Evolutionary conservation across 1,284 basidiomycete genomes (phyloP).

Genomic region (Violaceomyces palustris): DNA sequence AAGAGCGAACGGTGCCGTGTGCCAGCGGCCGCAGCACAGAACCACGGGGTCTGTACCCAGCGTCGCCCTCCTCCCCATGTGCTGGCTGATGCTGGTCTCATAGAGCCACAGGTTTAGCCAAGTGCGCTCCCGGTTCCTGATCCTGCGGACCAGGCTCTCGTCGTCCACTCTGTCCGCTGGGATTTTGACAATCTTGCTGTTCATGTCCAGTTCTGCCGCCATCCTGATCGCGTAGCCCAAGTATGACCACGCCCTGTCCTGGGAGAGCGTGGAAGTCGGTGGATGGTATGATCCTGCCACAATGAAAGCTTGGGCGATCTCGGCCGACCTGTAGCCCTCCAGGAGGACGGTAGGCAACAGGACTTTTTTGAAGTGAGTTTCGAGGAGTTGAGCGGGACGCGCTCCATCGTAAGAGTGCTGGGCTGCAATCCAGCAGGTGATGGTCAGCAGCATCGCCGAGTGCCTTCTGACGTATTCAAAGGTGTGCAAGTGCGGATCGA

Average conservation of each 20-base stretch:
- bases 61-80: constrained; percentile 32
- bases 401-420: constrained; percentile 19
- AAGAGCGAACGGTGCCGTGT: constrained; percentile 24
- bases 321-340: constrained; percentile 25
- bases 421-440: constrained; percentile 27
- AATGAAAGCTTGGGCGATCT: constrained; percentile 27
- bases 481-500: constrained; percentile 33
- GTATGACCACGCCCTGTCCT: constrained; percentile 31
- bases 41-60: constrained; percentile 33
- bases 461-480: constrained; percentile 27
- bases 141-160: constrained; percentile 6
- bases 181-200: constrained; percentile 13
- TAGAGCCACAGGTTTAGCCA: constrained; percentile 39
- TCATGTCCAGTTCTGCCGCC: constrained; percentile 34
- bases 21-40: constrained; percentile 28
- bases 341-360: constrained; percentile 23
- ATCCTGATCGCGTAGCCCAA: constrained; percentile 31
- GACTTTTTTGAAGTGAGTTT: constrained; percentile 16
- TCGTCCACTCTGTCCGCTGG: constrained; percentile 11
- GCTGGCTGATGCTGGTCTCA: constrained; percentile 30
- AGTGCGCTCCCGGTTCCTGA: constrained; percentile 26
- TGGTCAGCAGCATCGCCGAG: constrained; percentile 25
- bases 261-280: constrained; percentile 21
- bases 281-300: constrained; percentile 28
- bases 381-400: constrained; percentile 16